Evolutionary conservation across 305 asterid species (phyloP), one percentile per base, ranked within the genome.

Genomic region (Lippia alba): DNA sequence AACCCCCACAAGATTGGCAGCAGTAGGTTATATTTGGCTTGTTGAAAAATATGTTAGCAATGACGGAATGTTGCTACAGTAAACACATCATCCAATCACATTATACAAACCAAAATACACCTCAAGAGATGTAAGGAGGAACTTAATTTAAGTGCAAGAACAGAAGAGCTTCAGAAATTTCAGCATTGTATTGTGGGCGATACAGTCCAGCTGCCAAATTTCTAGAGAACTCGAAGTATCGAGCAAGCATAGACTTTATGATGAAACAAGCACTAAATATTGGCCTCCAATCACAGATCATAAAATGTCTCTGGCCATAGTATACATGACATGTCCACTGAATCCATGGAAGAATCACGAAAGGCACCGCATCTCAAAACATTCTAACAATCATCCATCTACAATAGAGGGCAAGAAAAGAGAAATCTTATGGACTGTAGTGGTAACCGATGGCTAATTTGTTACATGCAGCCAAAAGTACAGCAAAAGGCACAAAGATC

Each of bases 351-450:
- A 81, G 74, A 76, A 79, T 41, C 77, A 76, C 36, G 73, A 66
- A 77, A 71, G 59, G 82, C 80, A 72, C 76, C 12, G 81, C 78
- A 67, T 71, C 80, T 73, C 80, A 75, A 75, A 74, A 77, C 76
- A 79, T 73, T 76, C 70, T 63, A 81, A 77, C 79, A 76, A 67
- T 85, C 96, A 88, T 69, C 95, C 92, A 85, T 88, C 82, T 86
- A 85, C 86, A 82, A 78, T 78, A 64, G 62, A 80, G 55, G 66
- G 61, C 56, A 56, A 78, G 17, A 39, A 20, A 32, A 62, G 61
- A 67, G 12, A 36, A 3, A 15, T 69, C 76, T 81, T 69, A 71
- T 40, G 50, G 63, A 71, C 63, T 14, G 71, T 19, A 9, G 36
- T 56, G 24, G 57, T 74, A 64, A 24, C 34, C 59, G 24, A 71